Percentiles rank a stretch among this genome's conserved stretches.
phyloP scores from a whole-genome alignment of 129 eudicot species.

The Lactuca sativa region DNA sequence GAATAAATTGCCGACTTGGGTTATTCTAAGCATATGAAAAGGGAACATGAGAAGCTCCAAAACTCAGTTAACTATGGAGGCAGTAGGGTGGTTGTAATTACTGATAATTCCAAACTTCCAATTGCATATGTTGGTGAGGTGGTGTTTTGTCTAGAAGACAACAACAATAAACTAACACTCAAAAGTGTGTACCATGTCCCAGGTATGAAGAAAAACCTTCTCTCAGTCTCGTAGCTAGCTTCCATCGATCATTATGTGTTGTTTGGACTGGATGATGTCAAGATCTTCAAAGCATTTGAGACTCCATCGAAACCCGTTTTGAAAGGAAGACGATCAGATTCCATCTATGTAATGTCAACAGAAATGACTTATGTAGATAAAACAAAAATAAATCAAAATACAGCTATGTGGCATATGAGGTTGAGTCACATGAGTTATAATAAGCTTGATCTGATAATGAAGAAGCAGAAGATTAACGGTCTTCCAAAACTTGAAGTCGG shows the following conservation, averaged over 20 bases:
- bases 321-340: background rate
- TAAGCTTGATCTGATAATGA: background rate
- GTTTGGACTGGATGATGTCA: background rate
- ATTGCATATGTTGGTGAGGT: background rate
- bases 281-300: background rate
- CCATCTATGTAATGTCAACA: background rate
- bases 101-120: background rate
- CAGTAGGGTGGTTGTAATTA: background rate
- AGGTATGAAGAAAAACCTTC: background rate
- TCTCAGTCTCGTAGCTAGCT: background rate
- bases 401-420: background rate
- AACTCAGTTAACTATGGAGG: background rate
- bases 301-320: background rate
- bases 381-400: background rate
- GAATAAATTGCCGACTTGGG: too few relatives aligned
- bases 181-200: background rate
- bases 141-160: background rate
- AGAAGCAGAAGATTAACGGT: background rate
- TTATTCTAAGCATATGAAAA: background rate
- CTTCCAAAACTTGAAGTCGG: background rate
- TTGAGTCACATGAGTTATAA: background rate
- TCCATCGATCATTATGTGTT: background rate
- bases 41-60: background rate
- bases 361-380: background rate
- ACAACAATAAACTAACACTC: background rate